phyloP scores from a whole-genome alignment of 176 grass and related monocot genomes.

The Ampelocalamus luodianensis region DNA sequence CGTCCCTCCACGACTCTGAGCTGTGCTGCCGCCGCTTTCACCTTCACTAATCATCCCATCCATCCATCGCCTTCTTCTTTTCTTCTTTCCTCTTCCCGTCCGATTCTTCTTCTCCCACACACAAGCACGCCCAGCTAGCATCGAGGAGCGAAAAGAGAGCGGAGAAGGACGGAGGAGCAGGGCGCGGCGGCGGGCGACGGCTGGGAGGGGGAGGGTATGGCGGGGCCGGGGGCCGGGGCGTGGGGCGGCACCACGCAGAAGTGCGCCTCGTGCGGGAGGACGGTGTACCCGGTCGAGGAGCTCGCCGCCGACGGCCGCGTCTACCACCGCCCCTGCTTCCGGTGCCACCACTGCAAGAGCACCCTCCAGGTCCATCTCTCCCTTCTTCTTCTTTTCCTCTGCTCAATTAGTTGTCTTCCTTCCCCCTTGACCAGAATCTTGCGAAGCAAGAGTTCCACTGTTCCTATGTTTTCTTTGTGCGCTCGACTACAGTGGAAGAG shows the following conservation, averaged over 20 bases:
- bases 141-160: background rate
- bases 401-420: background rate
- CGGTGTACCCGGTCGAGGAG: slow-evolving; percentile 91
- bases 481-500: background rate
- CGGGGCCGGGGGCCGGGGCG: slow-evolving; percentile 58
- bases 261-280: slow-evolving; percentile 93
- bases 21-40: slow-evolving; percentile 51
- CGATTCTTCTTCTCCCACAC: slow-evolving; percentile 14
- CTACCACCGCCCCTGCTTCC: slow-evolving; percentile 96
- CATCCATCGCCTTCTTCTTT: background rate
- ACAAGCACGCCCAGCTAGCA: background rate
- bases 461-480: background rate
- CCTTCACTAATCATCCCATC: slow-evolving; percentile 47
- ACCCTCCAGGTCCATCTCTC: slow-evolving; percentile 71
- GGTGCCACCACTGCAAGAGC: slow-evolving; percentile 92
- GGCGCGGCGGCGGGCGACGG: background rate
- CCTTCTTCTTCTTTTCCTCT: background rate
- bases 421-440: background rate
- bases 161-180: background rate
- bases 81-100: background rate
- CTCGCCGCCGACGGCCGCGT: slow-evolving; percentile 85
- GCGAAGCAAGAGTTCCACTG: background rate
- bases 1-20: slow-evolving; percentile 40
- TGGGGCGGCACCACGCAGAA: slow-evolving; percentile 95
- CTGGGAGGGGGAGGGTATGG: slow-evolving; percentile 43